Percentiles rank a stretch among this genome's conserved stretches.
Evolutionary conservation across 1,139 yeast species (phyloP).

Genomic region (Debaryomyces subglobosus): DNA sequence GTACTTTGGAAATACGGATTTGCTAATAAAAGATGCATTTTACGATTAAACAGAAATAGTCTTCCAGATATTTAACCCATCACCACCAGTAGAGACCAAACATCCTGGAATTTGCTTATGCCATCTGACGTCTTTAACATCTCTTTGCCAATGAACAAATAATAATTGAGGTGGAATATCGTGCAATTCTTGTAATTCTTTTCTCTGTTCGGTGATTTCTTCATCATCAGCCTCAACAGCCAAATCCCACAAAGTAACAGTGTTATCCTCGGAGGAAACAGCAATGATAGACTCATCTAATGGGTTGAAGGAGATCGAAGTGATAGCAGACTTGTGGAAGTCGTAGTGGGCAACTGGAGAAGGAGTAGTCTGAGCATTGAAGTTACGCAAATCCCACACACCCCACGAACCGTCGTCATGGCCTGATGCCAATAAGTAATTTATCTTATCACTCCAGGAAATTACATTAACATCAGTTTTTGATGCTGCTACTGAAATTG

Average conservation of each 20-base stretch:
- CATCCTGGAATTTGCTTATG: slow-evolving; percentile 96
- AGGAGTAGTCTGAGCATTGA: slow-evolving; percentile 61
- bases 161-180: slow-evolving; percentile 95
- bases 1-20: neutral
- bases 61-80: slow-evolving; percentile 94
- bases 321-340: slow-evolving; percentile 92
- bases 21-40: neutral
- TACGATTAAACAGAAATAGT: slow-evolving; percentile 75
- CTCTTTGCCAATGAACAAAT: slow-evolving; percentile 97
- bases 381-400: slow-evolving; percentile 95
- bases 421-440: slow-evolving; percentile 89
- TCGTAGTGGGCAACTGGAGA: slow-evolving; percentile 89
- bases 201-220: slow-evolving; percentile 78
- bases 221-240: slow-evolving; percentile 98
- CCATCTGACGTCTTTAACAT: slow-evolving; percentile 98
- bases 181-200: slow-evolving; percentile 74
- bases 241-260: slow-evolving; percentile 96
- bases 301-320: slow-evolving; percentile 94
- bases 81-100: slow-evolving; percentile 91
- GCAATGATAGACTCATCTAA: slow-evolving; percentile 94
- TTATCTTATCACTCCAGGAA: slow-evolving; percentile 91
- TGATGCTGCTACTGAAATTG: slow-evolving; percentile 84
- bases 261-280: slow-evolving; percentile 94
- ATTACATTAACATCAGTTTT: slow-evolving; percentile 88
- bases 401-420: slow-evolving; percentile 98